Percentiles rank a stretch among this genome's conserved stretches.
phyloP scores from a whole-genome alignment of 2,329 filamentous ascomycete genomes.

The Helminthosporium solani region DNA sequence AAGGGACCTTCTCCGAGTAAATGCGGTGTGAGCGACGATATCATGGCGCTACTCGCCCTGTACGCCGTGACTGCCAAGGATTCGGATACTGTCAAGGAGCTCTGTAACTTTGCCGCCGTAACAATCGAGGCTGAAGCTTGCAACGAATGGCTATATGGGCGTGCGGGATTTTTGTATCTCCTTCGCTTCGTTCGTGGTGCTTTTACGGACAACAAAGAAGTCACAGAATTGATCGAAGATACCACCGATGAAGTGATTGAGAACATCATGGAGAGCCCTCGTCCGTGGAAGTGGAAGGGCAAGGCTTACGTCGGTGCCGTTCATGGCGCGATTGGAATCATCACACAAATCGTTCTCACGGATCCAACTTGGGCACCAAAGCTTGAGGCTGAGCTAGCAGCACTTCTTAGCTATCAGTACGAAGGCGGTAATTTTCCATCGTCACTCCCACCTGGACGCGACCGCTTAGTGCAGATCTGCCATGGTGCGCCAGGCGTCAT shows the following conservation, averaged over 20 bases:
- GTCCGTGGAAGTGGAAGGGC: conserved; percentile 65
- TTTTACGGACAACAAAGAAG: conserved; percentile 52
- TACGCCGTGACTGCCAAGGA: conserved; percentile 54
- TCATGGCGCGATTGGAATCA: conserved; percentile 68
- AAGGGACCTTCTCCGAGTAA: conserved; percentile 48
- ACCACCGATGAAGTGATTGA: conserved; percentile 60
- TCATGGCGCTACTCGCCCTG: conserved; percentile 52
- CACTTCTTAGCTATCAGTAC: conserved; percentile 61
- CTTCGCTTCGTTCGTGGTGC: conserved; percentile 62
- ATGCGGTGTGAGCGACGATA: conserved; percentile 54
- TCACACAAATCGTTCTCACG: conserved; percentile 67
- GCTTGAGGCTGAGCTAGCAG: conserved; percentile 55
- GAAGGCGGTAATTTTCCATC: conserved; percentile 65
- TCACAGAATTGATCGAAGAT: conserved; percentile 54
- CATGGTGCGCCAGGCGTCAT: conserved; percentile 67
- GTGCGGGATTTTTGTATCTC: conserved; percentile 67
- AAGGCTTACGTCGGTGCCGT: conserved; percentile 65
- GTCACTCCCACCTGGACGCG: conserved; percentile 51
- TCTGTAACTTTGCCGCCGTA: conserved; percentile 53
- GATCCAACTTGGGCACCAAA: conserved; percentile 56
- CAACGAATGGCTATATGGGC: conserved; percentile 67
- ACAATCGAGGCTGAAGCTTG: conserved; percentile 50
- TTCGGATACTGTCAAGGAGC: conserved; percentile 49
- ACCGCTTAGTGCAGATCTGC: conserved; percentile 63
- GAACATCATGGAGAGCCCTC: conserved; percentile 57